A percentile compares a stretch with the other conserved stretches of the same genome.
Conservation (phyloP, 306 rosid species). For the Coriaria nepalensis region DNA sequence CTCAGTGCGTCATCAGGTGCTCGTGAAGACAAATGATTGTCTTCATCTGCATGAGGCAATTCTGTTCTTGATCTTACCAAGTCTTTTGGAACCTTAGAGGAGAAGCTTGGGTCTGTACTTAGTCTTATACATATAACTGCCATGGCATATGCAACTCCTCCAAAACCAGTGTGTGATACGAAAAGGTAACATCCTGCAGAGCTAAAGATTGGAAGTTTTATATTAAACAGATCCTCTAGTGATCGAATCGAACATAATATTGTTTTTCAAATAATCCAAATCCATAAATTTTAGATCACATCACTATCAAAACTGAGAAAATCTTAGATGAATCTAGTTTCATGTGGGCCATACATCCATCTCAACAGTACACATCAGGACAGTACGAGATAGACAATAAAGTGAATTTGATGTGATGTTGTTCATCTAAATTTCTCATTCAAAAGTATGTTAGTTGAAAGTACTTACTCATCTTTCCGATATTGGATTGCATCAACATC, state of each 20-base stretch:
- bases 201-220: too few relatives aligned
- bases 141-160: constrained; percentile 88
- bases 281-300: too few relatives aligned
- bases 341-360: too few relatives aligned
- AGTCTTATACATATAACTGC: constrained; percentile 61
- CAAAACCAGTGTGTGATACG: constrained; percentile 86
- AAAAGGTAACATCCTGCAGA: constrained; percentile 76
- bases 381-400: too few relatives aligned
- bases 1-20: constrained; percentile 50
- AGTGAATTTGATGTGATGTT: too few relatives aligned
- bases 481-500: constrained; percentile 73
- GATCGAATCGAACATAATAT: too few relatives aligned
- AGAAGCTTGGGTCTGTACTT: constrained; percentile 34
- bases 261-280: too few relatives aligned
- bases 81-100: constrained; percentile 30
- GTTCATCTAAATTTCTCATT: too few relatives aligned
- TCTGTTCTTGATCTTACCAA: constrained; percentile 26
- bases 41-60: constrained; percentile 16
- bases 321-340: too few relatives aligned
- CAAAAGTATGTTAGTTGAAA: background rate
- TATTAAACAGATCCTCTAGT: too few relatives aligned
- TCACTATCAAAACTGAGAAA: too few relatives aligned
- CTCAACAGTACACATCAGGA: too few relatives aligned
- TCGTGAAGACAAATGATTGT: constrained; percentile 29
- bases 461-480: constrained; percentile 59